Evolutionary conservation across 1,284 basidiomycete genomes (phyloP), one percentile per base, ranked within the genome.

Genomic region (Trichosporon sp.): DNA sequence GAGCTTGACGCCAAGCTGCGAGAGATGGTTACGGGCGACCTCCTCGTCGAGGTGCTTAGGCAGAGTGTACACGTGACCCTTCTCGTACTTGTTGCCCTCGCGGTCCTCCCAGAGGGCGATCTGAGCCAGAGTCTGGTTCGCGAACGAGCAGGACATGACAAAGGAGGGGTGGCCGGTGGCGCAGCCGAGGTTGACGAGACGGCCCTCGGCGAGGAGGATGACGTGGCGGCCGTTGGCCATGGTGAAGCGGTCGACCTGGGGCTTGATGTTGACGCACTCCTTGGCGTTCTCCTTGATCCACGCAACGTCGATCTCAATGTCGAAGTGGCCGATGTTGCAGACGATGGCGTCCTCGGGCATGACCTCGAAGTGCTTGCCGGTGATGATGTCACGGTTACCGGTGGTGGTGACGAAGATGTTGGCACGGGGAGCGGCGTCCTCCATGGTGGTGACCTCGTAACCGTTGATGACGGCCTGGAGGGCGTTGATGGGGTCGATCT

Each of bases 341-440:
- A 99, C 96, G 77, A 99, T 99, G 75, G 97, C 95, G 85, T 99
- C 97, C 85, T 99, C 96, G 64, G 89, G 92, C 95, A 99, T 98
- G 78, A 85, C 91, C 80, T 87, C 84, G 84, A 99, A 98, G 88
- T 99, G 96, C 84, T 91, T 88, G 75, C 87, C 90, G 64, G 89
- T 91, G 86, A 99, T 97, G 85, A 99, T 99, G 85, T 99, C 97
- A 81, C 96, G 88, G 89, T 97, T 98, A 82, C 96, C 97, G 65
- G 96, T 99, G 80, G 95, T 98, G 80, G 96, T 99, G 75, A 99
- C 95, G 78, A 99, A 98, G 82, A 99, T 85, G 86, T 98, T 98
- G 74, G 89, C 85, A 63, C 91, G 89, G 73, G 88, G 86, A 68
- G 95, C 96, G 76, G 93, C 93, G 63, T 98, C 94, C 82, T 99